Evolutionary conservation across 2,329 filamentous ascomycete genomes (phyloP), one percentile per base, ranked within the genome.

Genomic region (Penicillium sclerotigenum): DNA sequence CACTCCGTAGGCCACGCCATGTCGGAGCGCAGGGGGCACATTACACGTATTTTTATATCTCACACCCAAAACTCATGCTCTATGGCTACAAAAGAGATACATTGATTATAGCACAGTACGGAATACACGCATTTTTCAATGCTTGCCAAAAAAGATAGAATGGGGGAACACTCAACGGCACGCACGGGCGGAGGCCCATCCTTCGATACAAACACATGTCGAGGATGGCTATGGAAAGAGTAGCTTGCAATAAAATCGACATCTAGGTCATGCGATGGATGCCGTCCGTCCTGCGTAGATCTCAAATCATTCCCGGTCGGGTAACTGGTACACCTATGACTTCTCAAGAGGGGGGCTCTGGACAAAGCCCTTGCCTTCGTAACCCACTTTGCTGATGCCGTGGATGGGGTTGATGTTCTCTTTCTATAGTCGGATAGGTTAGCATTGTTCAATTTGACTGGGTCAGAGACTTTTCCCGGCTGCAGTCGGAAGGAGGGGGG

Each of bases 341-440:
- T 75, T 73, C 66, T 78, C 71, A 48, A 65, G 66, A 54, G 77
- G 70, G 55, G 72, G 66, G 75, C 80, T 83, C 81, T 96, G 91
- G 65, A 96, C 83, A 78, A 86, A 83, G 70, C 91, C 90, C 73
- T 85, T 83, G 76, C 91, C 91, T 63, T 77, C 79, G 81, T 95
- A 96, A 68, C 85, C 87, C 74, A 88, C 84, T 71, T 88, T 88
- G 65, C 87, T 83, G 77, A 94, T 79, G 82, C 91, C 91, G 61
- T 88, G 91, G 75, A 96, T 84, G 60, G 91, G 91, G 74, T 96
- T 91, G 73, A 90, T 82, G 71, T 87, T 89, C 85, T 95, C 89
- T 73, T 81, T 81, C 90, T 95, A 74, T 74, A 59, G 56, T 34
- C 56, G 37, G 28, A 28, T 51, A 26, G 26, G 63, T 69, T 41